Conservation (phyloP, 2,329 filamentous ascomycete species). For the Aaosphaeria pasadenensis region DNA sequence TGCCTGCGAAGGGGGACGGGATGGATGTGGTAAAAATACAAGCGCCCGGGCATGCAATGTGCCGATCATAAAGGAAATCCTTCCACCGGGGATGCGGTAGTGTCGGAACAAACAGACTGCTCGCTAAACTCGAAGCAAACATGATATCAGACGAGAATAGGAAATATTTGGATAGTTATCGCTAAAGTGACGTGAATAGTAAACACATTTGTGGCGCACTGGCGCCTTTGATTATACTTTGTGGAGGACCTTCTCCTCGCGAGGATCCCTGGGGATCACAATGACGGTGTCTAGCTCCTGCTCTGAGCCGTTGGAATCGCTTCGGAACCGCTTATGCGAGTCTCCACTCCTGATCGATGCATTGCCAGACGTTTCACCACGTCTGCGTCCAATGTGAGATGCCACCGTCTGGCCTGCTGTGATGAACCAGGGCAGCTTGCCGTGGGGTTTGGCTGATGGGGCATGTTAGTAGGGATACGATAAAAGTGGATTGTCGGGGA, state of each 20-base stretch:
- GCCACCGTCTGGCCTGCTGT: conserved; percentile 21
- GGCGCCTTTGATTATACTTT: conserved; percentile 8
- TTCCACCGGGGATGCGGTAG: too few relatives aligned
- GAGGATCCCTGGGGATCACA: conserved; percentile 15
- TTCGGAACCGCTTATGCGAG: conserved; percentile 22
- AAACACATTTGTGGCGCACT: neutral
- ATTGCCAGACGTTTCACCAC: conserved; percentile 11
- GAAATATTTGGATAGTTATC: too few relatives aligned
- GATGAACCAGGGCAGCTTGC: conserved; percentile 32
- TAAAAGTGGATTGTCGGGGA: neutral
- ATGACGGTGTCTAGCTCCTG: conserved; percentile 27
- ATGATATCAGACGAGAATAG: too few relatives aligned
- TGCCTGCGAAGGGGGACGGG: too few relatives aligned
- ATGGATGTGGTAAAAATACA: too few relatives aligned
- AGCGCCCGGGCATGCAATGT: too few relatives aligned
- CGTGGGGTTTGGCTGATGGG: conserved; percentile 28
- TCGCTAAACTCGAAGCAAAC: too few relatives aligned
- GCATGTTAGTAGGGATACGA: neutral
- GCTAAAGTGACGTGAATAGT: too few relatives aligned
- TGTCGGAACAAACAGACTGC: too few relatives aligned
- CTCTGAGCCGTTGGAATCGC: conserved; percentile 23
- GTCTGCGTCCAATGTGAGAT: conserved; percentile 15
- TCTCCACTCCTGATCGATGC: conserved; percentile 22
- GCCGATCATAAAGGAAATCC: too few relatives aligned
- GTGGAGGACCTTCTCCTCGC: conserved; percentile 25